Base-by-base conservation (phyloP, 495 filamentous ascomycete genomes). In the Aspergillus nanangensis region DNA sequence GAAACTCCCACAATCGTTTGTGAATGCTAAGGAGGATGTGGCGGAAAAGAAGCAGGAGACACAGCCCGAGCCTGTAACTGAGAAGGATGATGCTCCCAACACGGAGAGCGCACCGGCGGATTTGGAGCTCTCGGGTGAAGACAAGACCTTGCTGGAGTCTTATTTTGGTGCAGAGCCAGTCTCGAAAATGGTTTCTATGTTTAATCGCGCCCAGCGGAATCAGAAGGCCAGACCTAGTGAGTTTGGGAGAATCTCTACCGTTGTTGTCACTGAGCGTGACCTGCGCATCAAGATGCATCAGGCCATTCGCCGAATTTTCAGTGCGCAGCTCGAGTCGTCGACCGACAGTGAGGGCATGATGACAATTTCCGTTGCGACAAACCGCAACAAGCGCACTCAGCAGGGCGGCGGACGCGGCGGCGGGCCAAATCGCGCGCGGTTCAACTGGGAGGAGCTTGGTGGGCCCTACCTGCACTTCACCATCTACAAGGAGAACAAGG, bases 401-500 rank as follows among this genome's bases (percentile, higher is more conserved):
- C 57, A 57, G 34, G 58, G 53, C 13, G 63, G 64, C 15, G 60
- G 62, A 14, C 60, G 56, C 3, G 56, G 54, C n/a, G 54, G 50
- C 24, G 44, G 52, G 19, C 52, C 51, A 9, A 25, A 58, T 8
- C 56, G 51, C n/a, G 53, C 56, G 14, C 69, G 71, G 21, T 46
- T 71, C 13, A 70, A 67, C 36, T 85, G 81, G 79, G 67, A 76
- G 22, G 80, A 83, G 45, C 74, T 82, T 9, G 86, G 84, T 14
- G 90, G 87, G 1, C 80, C 85, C 8, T 91, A 88, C 58, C 75
- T 96, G 7, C 93, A 98, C 62, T 94, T 97, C 58, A 88, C 88
- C 0, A 78, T 98, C 31, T 93, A 91, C 74, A 98, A 98, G 69
- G 93, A 97, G 66, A 98, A 98, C 65, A 90, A 90, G 54, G 94